These are phyloP conservation scores for Raphanus hybrid DNA, from an alignment of 441 rosid genomes.

Conservation along the genomic window DNA sequence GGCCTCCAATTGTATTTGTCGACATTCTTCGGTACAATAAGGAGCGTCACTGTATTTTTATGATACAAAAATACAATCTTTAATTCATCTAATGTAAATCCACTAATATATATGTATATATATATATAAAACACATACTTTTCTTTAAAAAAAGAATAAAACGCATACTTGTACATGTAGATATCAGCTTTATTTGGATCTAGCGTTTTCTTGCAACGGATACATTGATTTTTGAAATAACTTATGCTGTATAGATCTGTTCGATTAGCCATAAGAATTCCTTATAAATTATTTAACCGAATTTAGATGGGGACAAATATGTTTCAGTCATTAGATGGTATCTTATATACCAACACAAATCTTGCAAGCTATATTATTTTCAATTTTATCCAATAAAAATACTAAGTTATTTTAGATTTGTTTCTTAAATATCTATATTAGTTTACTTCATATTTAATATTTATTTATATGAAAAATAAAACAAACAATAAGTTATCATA, in stretches of 20 bases:
- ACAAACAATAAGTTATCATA: not conserved
- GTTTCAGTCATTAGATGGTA: not conserved
- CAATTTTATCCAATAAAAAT: constrained; percentile 15
- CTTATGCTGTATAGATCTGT: constrained; percentile 8
- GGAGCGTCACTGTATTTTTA: too few species aligned
- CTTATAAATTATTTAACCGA: not conserved
- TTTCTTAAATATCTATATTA: not conserved
- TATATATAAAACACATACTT: too few species aligned
- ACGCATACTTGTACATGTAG: too few species aligned
- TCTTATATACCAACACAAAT: not conserved
- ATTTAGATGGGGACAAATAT: not conserved
- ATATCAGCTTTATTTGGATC: too few species aligned
- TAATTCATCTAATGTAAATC: too few species aligned
- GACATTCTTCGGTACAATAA: too few species aligned
- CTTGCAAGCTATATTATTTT: not conserved
- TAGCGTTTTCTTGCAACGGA: not conserved
- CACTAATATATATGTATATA: too few species aligned
- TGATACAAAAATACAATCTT: too few species aligned
- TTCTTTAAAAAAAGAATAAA: too few species aligned
- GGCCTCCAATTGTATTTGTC: too few species aligned
- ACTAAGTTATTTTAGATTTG: not conserved
- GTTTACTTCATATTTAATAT: too few species aligned
- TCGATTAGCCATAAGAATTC: constrained; percentile 10
- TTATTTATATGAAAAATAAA: too few species aligned
- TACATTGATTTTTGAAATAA: constrained; percentile 30